Percentiles rank a stretch among this genome's conserved stretches.
Conservation (phyloP, 1,284 basidiomycete genomes). For the Moesziomyces globuligerus region DNA sequence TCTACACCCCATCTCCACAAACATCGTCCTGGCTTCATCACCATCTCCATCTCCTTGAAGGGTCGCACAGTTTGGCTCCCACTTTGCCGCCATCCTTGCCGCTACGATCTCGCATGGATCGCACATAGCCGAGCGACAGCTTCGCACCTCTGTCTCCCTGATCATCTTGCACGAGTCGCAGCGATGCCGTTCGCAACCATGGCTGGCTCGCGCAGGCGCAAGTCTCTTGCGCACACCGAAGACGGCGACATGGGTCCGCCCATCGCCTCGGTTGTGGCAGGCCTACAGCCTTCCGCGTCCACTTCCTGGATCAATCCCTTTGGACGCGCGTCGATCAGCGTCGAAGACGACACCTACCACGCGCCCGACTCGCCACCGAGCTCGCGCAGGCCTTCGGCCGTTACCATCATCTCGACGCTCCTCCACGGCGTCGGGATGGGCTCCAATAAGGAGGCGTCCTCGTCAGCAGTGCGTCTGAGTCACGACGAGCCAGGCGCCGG, state of each 20-base stretch:
- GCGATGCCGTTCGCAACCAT: slow-evolving; percentile 11
- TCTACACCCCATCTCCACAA: no score
- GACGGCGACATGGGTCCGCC: slow-evolving; percentile 5
- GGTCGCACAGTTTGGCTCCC: no score
- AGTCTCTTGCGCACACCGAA: slow-evolving; percentile 12
- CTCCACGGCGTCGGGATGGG: slow-evolving; percentile 4
- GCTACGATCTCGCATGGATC: no score
- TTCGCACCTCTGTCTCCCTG: no score
- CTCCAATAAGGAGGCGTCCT: neutral
- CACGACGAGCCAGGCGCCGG: slow-evolving; percentile 6
- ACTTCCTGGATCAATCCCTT: slow-evolving; percentile 32
- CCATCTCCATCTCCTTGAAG: no score
- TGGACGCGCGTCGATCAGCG: slow-evolving; percentile 10
- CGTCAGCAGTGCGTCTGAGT: neutral
- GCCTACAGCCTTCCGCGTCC: slow-evolving; percentile 15
- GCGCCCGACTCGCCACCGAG: slow-evolving; percentile 8
- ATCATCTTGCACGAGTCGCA: no score
- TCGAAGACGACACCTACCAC: slow-evolving; percentile 21
- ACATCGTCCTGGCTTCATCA: no score
- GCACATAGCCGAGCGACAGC: no score
- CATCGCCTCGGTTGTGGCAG: neutral
- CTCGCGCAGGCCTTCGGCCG: slow-evolving; percentile 19
- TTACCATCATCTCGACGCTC: slow-evolving; percentile 32
- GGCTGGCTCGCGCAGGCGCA: slow-evolving; percentile 7
- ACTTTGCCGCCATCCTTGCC: no score